Percentiles rank a stretch among this genome's conserved stretches.
These are phyloP conservation scores for Amanita pseudoporphyria DNA, from an alignment of 768 basidiomycete genomes.

Conservation along the genomic window DNA sequence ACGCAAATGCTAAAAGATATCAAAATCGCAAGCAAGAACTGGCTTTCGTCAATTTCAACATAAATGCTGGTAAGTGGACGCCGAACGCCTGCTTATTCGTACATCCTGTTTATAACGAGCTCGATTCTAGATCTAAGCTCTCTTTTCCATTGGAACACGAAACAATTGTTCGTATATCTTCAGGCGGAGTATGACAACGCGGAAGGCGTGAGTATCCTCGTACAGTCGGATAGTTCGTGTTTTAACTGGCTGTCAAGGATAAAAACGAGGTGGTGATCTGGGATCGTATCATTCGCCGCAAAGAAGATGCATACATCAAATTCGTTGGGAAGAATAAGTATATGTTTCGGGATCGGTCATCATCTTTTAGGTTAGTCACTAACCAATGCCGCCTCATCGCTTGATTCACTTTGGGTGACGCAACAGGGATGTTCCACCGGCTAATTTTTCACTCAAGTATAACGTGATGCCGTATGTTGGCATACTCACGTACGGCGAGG, in stretches of 20 bases:
- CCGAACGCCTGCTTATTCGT: not conserved
- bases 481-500: constrained; percentile 68
- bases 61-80: constrained; percentile 57
- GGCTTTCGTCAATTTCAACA: constrained; percentile 73
- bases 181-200: constrained; percentile 73
- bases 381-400: constrained; percentile 1
- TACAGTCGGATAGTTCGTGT: not conserved
- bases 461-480: constrained; percentile 91
- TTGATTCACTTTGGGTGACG: constrained; percentile 6
- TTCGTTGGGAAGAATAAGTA: constrained; percentile 75
- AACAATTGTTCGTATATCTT: constrained; percentile 83
- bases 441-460: constrained; percentile 71
- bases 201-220: constrained; percentile 49
- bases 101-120: not conserved
- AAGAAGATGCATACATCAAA: constrained; percentile 62
- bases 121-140: constrained; percentile 56
- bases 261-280: constrained; percentile 80
- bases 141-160: constrained; percentile 95
- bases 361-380: constrained; percentile 60
- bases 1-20: constrained; percentile 42
- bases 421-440: constrained; percentile 50
- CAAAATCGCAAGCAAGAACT: constrained; percentile 60
- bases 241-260: constrained; percentile 26
- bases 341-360: constrained; percentile 64
- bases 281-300: constrained; percentile 85